These are phyloP conservation scores for Cryptococcus sp. DNA, from an alignment of 1,284 basidiomycete species.

Conservation along the genomic window DNA sequence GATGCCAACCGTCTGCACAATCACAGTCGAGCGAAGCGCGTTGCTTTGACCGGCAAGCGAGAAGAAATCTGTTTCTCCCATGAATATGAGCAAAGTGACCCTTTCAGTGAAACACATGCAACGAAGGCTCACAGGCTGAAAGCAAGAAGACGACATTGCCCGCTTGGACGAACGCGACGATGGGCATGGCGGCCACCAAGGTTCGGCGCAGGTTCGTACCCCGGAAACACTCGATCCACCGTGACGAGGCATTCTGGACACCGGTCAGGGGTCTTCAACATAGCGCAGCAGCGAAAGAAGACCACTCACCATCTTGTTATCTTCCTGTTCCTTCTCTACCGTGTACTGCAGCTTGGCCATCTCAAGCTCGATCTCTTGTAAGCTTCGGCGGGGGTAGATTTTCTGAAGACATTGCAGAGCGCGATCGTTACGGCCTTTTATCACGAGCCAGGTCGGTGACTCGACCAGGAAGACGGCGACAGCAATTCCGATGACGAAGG, in stretches of 20 bases:
- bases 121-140: neutral
- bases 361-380: neutral
- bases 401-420: neutral
- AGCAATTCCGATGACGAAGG: neutral
- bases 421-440: neutral
- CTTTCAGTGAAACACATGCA: neutral
- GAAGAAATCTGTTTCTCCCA: neutral
- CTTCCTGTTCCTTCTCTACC: neutral
- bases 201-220: constrained; percentile 10
- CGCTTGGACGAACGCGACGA: neutral
- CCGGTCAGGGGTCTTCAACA: neutral
- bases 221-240: constrained; percentile 20
- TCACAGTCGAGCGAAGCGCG: constrained; percentile 1
- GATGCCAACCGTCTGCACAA: neutral
- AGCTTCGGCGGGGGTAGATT: neutral
- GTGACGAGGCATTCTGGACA: neutral
- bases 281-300: neutral
- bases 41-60: neutral
- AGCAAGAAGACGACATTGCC: neutral
- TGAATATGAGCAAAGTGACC: neutral
- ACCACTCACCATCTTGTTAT: neutral
- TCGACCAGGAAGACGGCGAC: neutral
- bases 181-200: constrained; percentile 16
- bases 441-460: neutral
- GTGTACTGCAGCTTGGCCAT: constrained; percentile 1